Percentiles rank a stretch among this genome's conserved stretches.
Conservation (phyloP, 495 filamentous ascomycete species). For the Neurospora pannonica region DNA sequence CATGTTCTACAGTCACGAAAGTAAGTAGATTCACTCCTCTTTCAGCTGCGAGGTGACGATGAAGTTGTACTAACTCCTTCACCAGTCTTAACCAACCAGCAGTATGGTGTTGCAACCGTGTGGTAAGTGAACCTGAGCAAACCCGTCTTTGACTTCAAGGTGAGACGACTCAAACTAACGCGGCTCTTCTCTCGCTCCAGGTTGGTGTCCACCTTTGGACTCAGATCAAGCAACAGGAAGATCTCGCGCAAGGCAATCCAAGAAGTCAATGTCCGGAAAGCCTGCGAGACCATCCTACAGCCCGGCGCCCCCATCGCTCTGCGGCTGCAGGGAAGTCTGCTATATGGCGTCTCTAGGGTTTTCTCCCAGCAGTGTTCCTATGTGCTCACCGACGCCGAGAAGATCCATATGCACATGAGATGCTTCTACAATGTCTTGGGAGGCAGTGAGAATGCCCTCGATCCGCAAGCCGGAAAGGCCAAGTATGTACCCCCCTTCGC, state of each 20-base stretch:
- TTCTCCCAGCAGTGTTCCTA: conserved; percentile 82
- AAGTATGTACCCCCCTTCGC: conserved; percentile 42
- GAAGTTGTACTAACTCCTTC: conserved; percentile 5
- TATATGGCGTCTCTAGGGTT: conserved; percentile 78
- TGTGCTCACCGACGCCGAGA: conserved; percentile 69
- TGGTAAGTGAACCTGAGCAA: conserved; percentile 50
- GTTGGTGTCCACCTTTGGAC: conserved; percentile 84
- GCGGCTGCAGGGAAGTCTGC: conserved; percentile 80
- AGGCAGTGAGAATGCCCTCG: conserved; percentile 40
- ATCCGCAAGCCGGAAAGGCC: conserved; percentile 60
- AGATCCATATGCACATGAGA: conserved; percentile 63
- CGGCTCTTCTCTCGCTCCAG: conserved; percentile 29
- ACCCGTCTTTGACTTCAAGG: neutral
- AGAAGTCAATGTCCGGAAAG: conserved; percentile 75
- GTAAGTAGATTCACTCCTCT: conserved; percentile 36
- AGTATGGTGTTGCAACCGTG: conserved; percentile 88
- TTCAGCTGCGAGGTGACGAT: neutral
- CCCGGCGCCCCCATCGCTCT: conserved; percentile 85
- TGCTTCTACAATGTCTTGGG: conserved; percentile 45
- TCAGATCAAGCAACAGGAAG: conserved; percentile 54
- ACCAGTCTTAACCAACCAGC: conserved; percentile 74
- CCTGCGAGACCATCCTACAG: conserved; percentile 75
- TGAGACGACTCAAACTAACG: neutral
- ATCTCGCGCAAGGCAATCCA: conserved; percentile 82
- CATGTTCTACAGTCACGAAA: conserved; percentile 94